Conservation (phyloP, 2,329 filamentous ascomycete genomes). For the Trichophyton equinum region DNA sequence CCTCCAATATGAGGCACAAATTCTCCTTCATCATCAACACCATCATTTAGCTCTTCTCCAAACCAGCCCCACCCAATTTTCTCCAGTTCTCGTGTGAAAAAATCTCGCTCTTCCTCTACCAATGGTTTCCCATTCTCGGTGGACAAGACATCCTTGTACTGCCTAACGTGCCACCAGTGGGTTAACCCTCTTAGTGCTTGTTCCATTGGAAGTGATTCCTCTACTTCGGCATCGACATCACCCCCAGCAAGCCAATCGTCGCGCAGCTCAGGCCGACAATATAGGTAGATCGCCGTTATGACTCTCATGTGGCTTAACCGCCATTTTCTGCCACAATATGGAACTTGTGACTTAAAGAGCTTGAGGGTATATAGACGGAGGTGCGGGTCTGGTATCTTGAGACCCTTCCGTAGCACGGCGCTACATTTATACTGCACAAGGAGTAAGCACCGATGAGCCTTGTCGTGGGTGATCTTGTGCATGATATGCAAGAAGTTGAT, state of each 20-base stretch:
- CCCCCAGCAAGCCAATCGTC: slow-evolving; percentile 89
- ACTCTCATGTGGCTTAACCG: slow-evolving; percentile 96
- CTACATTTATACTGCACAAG: slow-evolving; percentile 93
- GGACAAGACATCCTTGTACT: slow-evolving; percentile 66
- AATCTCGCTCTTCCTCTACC: slow-evolving; percentile 62
- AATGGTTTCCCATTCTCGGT: slow-evolving; percentile 39
- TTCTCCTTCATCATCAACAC: slow-evolving; percentile 20
- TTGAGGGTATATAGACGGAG: slow-evolving; percentile 91
- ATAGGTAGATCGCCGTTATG: slow-evolving; percentile 90
- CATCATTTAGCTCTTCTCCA: slow-evolving; percentile 24
- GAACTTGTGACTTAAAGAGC: slow-evolving; percentile 96
- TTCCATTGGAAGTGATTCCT: slow-evolving; percentile 82
- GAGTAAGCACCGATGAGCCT: slow-evolving; percentile 85
- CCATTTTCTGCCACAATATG: slow-evolving; percentile 97
- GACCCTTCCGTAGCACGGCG: slow-evolving; percentile 77
- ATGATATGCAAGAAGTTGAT: slow-evolving; percentile 94
- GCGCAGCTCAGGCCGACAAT: slow-evolving; percentile 79
- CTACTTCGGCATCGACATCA: slow-evolving; percentile 86
- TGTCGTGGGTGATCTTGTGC: slow-evolving; percentile 94
- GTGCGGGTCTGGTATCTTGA: slow-evolving; percentile 79
- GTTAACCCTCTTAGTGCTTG: slow-evolving; percentile 80
- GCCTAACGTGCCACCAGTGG: slow-evolving; percentile 82
- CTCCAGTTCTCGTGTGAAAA: slow-evolving; percentile 66
- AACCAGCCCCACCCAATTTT: slow-evolving; percentile 46
- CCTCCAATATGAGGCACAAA: slow-evolving; percentile 9